These are phyloP conservation scores for Didymellaceae sp. DNA, from an alignment of 2,329 filamentous ascomycete species.

Conservation along the genomic window DNA sequence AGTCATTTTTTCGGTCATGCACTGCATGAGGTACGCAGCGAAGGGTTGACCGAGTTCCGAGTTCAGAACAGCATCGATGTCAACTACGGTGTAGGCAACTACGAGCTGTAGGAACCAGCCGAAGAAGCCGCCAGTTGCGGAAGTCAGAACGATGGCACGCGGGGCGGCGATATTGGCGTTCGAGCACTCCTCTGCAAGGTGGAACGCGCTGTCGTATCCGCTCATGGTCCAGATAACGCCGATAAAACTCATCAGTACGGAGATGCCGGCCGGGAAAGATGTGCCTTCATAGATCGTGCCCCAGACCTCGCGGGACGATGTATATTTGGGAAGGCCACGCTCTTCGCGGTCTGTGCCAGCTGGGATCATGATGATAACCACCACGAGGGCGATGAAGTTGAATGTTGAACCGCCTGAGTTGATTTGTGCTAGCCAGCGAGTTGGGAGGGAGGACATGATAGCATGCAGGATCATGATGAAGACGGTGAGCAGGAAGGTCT, in stretches of 20 bases:
- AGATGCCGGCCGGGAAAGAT: conserved; percentile 70
- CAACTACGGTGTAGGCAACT: conserved; percentile 73
- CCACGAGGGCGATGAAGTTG: conserved; percentile 71
- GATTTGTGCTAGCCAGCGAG: conserved; percentile 71
- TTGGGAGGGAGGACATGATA: conserved; percentile 72
- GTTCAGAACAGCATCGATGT: conserved; percentile 64
- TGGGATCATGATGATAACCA: conserved; percentile 73
- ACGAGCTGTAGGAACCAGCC: conserved; percentile 78
- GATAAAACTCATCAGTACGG: conserved; percentile 74
- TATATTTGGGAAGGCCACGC: conserved; percentile 65
- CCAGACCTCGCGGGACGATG: conserved; percentile 66
- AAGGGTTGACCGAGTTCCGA: conserved; percentile 73
- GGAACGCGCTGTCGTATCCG: conserved; percentile 74
- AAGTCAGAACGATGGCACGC: conserved; percentile 74
- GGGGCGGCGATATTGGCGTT: conserved; percentile 75
- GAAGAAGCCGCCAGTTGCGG: conserved; percentile 68
- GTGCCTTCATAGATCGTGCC: conserved; percentile 70
- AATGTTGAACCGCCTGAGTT: conserved; percentile 74
- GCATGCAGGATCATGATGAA: conserved; percentile 73
- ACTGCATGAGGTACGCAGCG: conserved; percentile 72
- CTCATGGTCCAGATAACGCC: conserved; percentile 73
- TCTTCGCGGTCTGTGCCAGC: conserved; percentile 59
- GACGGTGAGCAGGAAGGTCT: conserved; percentile 71
- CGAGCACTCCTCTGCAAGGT: conserved; percentile 76
- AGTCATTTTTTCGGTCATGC: conserved; percentile 65